These are phyloP conservation scores for Wallacemonas sp. DNA, from an alignment of 208 protist species.

Conservation along the genomic window DNA sequence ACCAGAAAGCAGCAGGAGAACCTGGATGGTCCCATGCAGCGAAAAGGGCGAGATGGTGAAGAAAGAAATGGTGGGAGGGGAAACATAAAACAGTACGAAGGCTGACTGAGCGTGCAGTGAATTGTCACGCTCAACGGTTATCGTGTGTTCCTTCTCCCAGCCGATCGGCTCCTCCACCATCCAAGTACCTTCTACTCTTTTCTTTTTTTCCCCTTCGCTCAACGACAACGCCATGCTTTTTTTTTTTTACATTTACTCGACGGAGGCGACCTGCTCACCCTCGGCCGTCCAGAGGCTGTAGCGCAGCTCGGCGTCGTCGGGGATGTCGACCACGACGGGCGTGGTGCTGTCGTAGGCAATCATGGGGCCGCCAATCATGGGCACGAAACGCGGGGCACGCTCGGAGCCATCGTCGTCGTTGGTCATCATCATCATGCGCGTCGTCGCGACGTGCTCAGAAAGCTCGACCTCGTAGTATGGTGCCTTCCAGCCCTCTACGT, in stretches of 20 bases:
- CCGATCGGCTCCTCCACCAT: neutral
- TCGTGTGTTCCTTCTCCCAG: neutral
- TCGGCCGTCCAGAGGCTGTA: conserved; percentile 62
- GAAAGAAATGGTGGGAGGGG: neutral
- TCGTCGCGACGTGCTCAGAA: conserved; percentile 22
- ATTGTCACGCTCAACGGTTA: neutral
- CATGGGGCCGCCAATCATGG: conserved; percentile 33
- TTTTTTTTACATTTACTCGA: no score
- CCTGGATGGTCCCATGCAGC: no score
- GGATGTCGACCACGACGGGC: conserved; percentile 75
- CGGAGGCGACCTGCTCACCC: conserved; percentile 26
- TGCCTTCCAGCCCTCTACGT: conserved; percentile 25
- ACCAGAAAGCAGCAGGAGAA: no score
- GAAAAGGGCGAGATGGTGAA: conserved; percentile 5
- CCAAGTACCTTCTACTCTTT: neutral
- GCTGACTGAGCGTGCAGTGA: neutral
- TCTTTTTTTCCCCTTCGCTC: neutral
- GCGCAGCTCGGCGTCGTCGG: conserved; percentile 52
- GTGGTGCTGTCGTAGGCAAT: conserved; percentile 48
- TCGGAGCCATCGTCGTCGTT: conserved; percentile 24
- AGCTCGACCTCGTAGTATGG: conserved; percentile 57
- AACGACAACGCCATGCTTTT: neutral
- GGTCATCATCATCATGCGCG: conserved; percentile 25
- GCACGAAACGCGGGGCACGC: conserved; percentile 40
- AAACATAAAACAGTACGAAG: neutral